Base-by-base conservation (phyloP, 2,329 filamentous ascomycete genomes). In the Hypoxylon rubiginosum region DNA sequence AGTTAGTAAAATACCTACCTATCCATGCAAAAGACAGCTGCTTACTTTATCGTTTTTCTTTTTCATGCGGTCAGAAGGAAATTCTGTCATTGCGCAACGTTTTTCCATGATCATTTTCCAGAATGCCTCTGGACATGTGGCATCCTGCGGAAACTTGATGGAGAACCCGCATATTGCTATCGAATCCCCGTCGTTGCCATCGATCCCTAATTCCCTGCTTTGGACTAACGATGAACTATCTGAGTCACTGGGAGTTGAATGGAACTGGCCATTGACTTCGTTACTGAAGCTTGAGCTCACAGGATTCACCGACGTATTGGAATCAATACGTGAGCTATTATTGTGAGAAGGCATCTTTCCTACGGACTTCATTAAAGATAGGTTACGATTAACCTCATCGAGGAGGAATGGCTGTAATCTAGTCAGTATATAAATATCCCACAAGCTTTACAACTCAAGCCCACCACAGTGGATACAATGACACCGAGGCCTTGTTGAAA, bases 81-180 rank as follows among this genome's bases (percentile, higher is more conserved):
- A 61, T 3, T 57, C 50, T 5, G 62, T 58, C 43, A 34, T 51
- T 9, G 62, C 66, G 32, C 55, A 61, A 13, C 58, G 48, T 30
- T 41, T 63, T 7, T 62, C 58, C 3, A 53, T 8, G 1, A 68
- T 4, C 66, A 68, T 66, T 17, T 63, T 39, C 62, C 62, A 69
- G 17, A 69, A 58, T 1, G 50, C 45, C 8, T 66, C 55, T 17
- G 62, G 32, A 2, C 45, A 58, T 4, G 54, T 61, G 1, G 66
- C 63, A n/a, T 69, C 63, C 7, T 62, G 43, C 1, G 66, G 66
- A 43, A 69, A 68, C 26, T 62, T 61, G 13, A 58, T 53, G 4
- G 58, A 62, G 26, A 66, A 51, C 9, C 58, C 58, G 30, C 57
- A 61, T 36, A 65, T 48, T 28, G 36, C 51, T 17, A 67, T 60